Conservation (phyloP, 768 basidiomycete genomes). For the Kondoa malvinella region DNA sequence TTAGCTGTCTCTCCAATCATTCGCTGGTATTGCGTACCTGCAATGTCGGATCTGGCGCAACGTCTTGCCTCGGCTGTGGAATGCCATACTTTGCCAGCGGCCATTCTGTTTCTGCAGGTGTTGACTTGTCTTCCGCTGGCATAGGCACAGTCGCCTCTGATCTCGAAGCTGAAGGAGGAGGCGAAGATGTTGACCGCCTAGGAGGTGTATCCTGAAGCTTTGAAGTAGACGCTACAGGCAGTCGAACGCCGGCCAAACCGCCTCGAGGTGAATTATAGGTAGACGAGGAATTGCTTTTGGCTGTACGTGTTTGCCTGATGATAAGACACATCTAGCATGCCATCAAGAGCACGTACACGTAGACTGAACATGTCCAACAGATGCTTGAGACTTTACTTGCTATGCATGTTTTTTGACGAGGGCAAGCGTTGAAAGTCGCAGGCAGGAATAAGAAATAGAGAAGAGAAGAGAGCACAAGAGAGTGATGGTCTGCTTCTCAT, state of each 20-base stretch:
- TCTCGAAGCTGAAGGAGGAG: not conserved
- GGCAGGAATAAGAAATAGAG: not conserved
- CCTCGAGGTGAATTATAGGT: not conserved
- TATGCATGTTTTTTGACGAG: not conserved
- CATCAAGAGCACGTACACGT: not conserved
- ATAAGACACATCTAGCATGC: not conserved
- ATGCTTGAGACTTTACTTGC: not conserved
- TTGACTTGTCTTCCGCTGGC: not conserved
- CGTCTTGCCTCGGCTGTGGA: not conserved
- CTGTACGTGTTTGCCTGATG: not conserved
- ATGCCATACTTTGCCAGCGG: conserved; percentile 15
- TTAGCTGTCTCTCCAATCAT: not conserved
- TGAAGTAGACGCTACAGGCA: not conserved
- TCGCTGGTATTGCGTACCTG: too few species aligned
- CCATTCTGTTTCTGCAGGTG: conserved; percentile 5
- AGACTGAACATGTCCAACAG: not conserved
- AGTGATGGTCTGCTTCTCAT: not conserved
- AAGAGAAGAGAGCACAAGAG: not conserved
- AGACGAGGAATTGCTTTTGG: not conserved
- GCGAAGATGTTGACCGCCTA: not conserved
- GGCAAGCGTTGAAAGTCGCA: not conserved
- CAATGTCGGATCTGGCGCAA: conserved; percentile 12
- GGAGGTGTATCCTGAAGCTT: not conserved
- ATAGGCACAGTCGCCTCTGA: not conserved
- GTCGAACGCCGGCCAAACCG: not conserved